Percentiles rank a stretch among this genome's conserved stretches.
phyloP scores from a whole-genome alignment of 1,284 basidiomycete genomes.

The Boletus hoseneyae region DNA sequence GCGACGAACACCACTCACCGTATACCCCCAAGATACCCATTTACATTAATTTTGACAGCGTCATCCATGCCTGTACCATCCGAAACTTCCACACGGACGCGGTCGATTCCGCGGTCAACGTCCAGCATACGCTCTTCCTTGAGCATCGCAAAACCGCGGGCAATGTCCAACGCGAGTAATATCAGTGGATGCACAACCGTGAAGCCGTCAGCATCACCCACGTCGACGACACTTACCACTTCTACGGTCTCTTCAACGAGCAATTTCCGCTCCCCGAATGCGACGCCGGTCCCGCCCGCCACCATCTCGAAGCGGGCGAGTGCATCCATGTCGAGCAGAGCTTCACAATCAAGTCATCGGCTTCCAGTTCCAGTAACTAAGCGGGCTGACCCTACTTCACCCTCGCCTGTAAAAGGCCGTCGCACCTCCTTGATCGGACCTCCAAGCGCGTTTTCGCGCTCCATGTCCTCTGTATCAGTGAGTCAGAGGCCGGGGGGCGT shows the following conservation, averaged over 20 bases:
- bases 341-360: constrained; percentile 24
- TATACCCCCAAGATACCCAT: constrained; percentile 19
- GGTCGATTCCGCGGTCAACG: constrained; percentile 27
- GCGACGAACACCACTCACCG: no score
- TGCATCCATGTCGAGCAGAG: constrained; percentile 11
- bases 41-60: not conserved
- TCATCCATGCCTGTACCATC: constrained; percentile 28
- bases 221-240: constrained; percentile 26
- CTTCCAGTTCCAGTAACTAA: constrained; percentile 23
- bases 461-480: constrained; percentile 28
- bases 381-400: constrained; percentile 23
- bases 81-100: constrained; percentile 29
- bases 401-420: constrained; percentile 27
- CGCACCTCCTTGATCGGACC: constrained; percentile 30
- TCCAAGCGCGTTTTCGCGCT: constrained; percentile 31
- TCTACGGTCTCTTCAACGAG: constrained; percentile 16
- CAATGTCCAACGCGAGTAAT: constrained; percentile 34
- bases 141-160: constrained; percentile 29
- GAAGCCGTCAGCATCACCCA: constrained; percentile 32
- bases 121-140: constrained; percentile 23
- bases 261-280: constrained; percentile 29
- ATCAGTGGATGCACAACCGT: constrained; percentile 41
- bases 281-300: constrained; percentile 27
- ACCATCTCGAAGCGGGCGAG: constrained; percentile 20
- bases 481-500: constrained; percentile 26